Percentiles rank a stretch among this genome's conserved stretches.
phyloP scores from a whole-genome alignment of 208 protist species.

The Leishmania mexicana region DNA sequence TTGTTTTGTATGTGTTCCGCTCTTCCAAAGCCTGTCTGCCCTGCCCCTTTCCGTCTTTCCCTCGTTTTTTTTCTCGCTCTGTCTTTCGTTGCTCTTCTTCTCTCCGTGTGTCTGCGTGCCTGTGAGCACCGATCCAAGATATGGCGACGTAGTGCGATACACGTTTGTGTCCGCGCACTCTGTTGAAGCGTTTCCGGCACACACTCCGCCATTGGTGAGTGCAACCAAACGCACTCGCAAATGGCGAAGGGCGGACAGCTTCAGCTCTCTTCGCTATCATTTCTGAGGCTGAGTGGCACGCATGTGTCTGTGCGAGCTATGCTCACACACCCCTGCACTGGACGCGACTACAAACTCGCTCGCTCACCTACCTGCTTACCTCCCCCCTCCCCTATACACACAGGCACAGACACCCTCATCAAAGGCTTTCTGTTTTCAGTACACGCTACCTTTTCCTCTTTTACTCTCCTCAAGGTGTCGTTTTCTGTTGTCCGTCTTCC shows the following conservation, averaged over 20 bases:
- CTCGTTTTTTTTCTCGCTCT: background rate
- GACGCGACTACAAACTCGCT: background rate
- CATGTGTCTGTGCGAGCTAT: slow-evolving; percentile 7
- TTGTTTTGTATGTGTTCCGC: background rate
- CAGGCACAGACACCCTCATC: background rate
- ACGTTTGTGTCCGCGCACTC: background rate
- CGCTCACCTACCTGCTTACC: background rate
- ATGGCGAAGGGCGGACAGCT: background rate
- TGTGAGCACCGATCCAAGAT: background rate
- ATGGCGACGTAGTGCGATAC: background rate
- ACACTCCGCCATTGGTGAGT: background rate
- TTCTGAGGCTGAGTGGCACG: background rate
- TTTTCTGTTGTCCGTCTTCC: background rate
- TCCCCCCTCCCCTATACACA: background rate
- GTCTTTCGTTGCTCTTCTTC: background rate
- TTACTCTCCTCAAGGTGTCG: background rate
- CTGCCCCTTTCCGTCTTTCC: background rate
- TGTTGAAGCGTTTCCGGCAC: background rate
- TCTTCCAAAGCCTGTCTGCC: background rate
- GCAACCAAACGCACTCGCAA: background rate
- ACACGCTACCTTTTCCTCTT: background rate
- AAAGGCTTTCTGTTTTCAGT: background rate
- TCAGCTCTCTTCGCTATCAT: background rate
- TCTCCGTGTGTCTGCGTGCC: background rate
- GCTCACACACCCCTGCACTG: background rate